Evolutionary conservation across 75 land plant genomes (phyloP).

Genomic region (Chamaecyparis obtusa): DNA sequence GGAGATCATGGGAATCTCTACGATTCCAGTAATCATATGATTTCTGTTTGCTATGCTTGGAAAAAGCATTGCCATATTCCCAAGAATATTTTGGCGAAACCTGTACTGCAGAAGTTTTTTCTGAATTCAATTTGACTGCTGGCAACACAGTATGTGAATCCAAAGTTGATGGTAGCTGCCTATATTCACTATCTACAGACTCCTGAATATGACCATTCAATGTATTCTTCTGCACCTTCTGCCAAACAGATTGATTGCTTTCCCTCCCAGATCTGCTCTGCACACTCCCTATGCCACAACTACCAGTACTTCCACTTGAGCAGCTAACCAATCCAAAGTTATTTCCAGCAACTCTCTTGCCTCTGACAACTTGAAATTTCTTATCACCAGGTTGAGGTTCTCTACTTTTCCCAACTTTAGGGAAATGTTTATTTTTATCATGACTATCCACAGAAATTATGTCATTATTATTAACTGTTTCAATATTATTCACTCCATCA

Average conservation of each 20-base stretch:
- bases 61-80: not conserved
- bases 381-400: constrained; percentile 4
- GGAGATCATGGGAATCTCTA: not conserved
- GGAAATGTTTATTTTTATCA: not conserved
- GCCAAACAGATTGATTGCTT: constrained; percentile 31
- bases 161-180: not conserved
- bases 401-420: constrained; percentile 14
- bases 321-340: not conserved
- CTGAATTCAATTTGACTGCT: not conserved
- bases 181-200: not conserved
- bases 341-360: constrained; percentile 12
- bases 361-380: constrained; percentile 19
- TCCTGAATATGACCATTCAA: not conserved
- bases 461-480: not conserved
- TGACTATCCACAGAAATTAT: not conserved
- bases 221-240: constrained; percentile 34
- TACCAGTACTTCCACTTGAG: constrained; percentile 6
- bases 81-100: not conserved
- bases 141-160: not conserved
- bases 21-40: not conserved
- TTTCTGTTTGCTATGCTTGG: not conserved
- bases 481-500: not conserved
- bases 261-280: constrained; percentile 29
- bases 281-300: constrained; percentile 7
- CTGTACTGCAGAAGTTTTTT: not conserved